These are phyloP conservation scores for Aspergillus saccharolyticus DNA, from an alignment of 495 filamentous ascomycete species.

Conservation along the genomic window DNA sequence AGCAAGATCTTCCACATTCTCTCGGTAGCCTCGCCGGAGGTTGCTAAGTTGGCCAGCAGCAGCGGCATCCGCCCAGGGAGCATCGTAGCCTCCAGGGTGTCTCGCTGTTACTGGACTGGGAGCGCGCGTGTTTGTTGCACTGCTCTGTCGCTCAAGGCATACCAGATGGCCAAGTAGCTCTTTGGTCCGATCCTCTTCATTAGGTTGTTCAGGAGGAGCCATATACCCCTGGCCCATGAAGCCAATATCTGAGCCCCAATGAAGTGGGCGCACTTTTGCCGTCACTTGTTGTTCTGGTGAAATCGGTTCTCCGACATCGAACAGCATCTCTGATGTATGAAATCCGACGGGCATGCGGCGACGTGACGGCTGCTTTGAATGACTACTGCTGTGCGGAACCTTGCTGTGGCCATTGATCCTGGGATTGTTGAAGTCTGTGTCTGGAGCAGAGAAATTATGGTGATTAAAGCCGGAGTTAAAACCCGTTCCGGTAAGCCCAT, in stretches of 20 bases:
- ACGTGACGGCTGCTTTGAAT: constrained; percentile 14
- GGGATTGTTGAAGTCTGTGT: constrained; percentile 21
- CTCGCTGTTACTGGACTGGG: constrained; percentile 52
- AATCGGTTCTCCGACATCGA: constrained; percentile 38
- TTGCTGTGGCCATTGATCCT: constrained; percentile 19
- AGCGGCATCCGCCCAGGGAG: constrained; percentile 11
- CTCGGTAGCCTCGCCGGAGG: constrained; percentile 14
- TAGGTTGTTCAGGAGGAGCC: constrained; percentile 47
- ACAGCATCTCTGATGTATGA: constrained; percentile 44
- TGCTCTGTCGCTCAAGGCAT: constrained; percentile 49
- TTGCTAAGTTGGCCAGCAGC: constrained; percentile 8
- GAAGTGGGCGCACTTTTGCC: constrained; percentile 39
- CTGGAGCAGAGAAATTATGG: constrained; percentile 28
- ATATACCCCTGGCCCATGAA: constrained; percentile 57
- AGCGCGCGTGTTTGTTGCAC: constrained; percentile 52
- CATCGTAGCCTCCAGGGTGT: constrained; percentile 15
- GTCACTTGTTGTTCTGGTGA: constrained; percentile 38
- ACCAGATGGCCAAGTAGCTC: constrained; percentile 50
- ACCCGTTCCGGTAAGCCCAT: constrained; percentile 29
- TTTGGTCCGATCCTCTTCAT: constrained; percentile 50
- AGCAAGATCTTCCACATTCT: constrained; percentile 21
- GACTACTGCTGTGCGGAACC: constrained; percentile 9
- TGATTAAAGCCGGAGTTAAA: constrained; percentile 26
- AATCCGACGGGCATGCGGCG: constrained; percentile 29
- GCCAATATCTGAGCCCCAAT: constrained; percentile 62